These are phyloP conservation scores for Alectoria sarmentosa DNA, from an alignment of 495 filamentous ascomycete genomes.

Conservation along the genomic window DNA sequence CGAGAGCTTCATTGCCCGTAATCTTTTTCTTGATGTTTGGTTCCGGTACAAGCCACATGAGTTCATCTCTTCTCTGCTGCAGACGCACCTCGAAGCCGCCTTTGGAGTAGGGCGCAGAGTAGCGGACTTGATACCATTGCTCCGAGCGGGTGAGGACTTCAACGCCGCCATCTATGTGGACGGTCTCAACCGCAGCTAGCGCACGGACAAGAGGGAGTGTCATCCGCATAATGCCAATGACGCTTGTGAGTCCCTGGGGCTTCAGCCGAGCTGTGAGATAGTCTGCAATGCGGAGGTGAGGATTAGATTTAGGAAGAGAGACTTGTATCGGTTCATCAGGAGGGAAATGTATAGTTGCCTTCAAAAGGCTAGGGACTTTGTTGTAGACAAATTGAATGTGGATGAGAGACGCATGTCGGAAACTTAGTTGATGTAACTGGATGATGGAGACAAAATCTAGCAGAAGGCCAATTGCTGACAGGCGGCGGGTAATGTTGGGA, in stretches of 20 bases:
- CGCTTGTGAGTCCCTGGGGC: conserved; percentile 45
- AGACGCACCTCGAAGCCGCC: conserved; percentile 36
- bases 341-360: conserved; percentile 34
- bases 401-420: conserved; percentile 51
- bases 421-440: conserved; percentile 43
- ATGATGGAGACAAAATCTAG: conserved; percentile 59
- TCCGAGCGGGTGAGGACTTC: conserved; percentile 34
- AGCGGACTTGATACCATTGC: conserved; percentile 40
- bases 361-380: conserved; percentile 19
- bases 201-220: conserved; percentile 64
- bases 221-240: conserved; percentile 46
- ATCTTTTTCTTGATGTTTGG: conserved; percentile 27
- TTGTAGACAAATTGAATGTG: conserved; percentile 58
- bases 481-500: conserved; percentile 43
- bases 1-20: conserved; percentile 16
- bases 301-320: conserved; percentile 56
- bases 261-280: conserved; percentile 52
- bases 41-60: conserved; percentile 41
- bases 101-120: conserved; percentile 30
- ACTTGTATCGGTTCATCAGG: conserved; percentile 31
- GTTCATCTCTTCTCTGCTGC: conserved; percentile 28
- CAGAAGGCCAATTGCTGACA: conserved; percentile 56
- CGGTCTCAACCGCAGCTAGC: conserved; percentile 45
- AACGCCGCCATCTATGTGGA: conserved; percentile 15
- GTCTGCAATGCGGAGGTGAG: conserved; percentile 66